phyloP scores from a whole-genome alignment of 495 filamentous ascomycete genomes.

The Talaromyces trachyspermus region DNA sequence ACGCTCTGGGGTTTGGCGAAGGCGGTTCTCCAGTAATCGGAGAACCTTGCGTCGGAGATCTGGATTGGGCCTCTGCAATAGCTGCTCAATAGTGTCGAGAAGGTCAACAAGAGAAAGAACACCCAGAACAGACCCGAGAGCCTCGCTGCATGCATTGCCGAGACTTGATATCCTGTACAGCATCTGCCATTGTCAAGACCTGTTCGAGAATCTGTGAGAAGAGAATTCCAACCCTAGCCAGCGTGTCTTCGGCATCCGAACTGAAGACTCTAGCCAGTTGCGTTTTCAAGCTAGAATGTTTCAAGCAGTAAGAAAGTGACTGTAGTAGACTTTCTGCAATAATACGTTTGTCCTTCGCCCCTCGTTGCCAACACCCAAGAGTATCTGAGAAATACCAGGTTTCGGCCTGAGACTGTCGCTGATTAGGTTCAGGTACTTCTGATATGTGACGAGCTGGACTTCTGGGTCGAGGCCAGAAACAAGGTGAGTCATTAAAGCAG shows the following conservation, averaged over 20 bases:
- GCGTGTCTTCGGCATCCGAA: constrained; percentile 33
- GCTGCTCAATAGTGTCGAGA: constrained; percentile 69
- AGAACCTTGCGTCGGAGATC: constrained; percentile 72
- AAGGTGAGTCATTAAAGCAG: constrained; percentile 35
- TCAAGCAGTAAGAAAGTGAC: constrained; percentile 35
- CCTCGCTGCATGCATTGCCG: constrained; percentile 57
- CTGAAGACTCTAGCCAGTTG: constrained; percentile 34
- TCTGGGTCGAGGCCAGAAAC: constrained; percentile 50
- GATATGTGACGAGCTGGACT: constrained; percentile 58
- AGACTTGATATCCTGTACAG: constrained; percentile 49
- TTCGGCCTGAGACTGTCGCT: constrained; percentile 66
- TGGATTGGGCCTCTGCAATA: constrained; percentile 65
- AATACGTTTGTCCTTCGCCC: constrained; percentile 51
- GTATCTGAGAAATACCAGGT: constrained; percentile 55
- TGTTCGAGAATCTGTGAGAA: constrained; percentile 68
- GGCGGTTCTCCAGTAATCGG: constrained; percentile 64
- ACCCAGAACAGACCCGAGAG: constrained; percentile 65
- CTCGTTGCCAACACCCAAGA: constrained; percentile 60
- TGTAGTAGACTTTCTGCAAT: constrained; percentile 56
- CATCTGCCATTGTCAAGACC: constrained; percentile 53
- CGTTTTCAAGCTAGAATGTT: constrained; percentile 36
- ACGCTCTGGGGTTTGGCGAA: constrained; percentile 57
- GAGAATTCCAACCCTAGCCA: constrained; percentile 52
- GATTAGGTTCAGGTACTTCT: constrained; percentile 65
- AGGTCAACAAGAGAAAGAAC: constrained; percentile 78